A percentile compares a stretch with the other conserved stretches of the same genome.
Evolutionary conservation across 192 early-diverging fungal species (phyloP).

Genomic region (Coemansia sp.): DNA sequence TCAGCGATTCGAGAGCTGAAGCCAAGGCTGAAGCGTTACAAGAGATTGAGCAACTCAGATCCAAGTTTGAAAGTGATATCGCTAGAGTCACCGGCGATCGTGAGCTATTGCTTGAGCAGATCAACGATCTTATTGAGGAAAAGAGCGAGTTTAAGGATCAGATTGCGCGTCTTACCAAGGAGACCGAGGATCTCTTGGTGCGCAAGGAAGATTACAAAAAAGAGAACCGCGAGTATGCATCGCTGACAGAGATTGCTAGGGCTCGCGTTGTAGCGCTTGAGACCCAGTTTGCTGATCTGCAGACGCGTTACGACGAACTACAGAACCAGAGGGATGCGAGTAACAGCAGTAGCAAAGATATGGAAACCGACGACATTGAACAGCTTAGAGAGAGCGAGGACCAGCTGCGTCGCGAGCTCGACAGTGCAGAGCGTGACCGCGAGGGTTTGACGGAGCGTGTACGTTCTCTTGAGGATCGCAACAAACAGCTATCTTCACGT

Average conservation of each 20-base stretch:
- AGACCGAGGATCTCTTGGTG: background rate
- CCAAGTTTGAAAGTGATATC: background rate
- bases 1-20: background rate
- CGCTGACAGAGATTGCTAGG: background rate
- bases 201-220: conserved; percentile 6
- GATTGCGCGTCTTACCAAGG: background rate
- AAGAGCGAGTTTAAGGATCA: background rate
- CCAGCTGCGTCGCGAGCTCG: conserved; percentile 19
- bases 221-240: background rate
- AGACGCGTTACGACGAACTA: background rate
- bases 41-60: conserved; percentile 13
- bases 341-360: background rate
- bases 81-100: background rate
- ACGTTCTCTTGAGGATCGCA: conserved; percentile 21
- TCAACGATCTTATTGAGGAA: background rate
- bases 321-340: background rate
- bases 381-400: conserved; percentile 34
- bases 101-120: background rate
- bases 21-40: conserved; percentile 10
- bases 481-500: conserved; percentile 5
- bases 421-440: conserved; percentile 16
- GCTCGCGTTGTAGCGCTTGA: background rate
- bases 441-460: conserved; percentile 3
- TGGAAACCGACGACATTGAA: conserved; percentile 9
- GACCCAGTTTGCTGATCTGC: conserved; percentile 7